phyloP scores from a whole-genome alignment of 345 rosid genomes.

The Triadica sebifera region DNA sequence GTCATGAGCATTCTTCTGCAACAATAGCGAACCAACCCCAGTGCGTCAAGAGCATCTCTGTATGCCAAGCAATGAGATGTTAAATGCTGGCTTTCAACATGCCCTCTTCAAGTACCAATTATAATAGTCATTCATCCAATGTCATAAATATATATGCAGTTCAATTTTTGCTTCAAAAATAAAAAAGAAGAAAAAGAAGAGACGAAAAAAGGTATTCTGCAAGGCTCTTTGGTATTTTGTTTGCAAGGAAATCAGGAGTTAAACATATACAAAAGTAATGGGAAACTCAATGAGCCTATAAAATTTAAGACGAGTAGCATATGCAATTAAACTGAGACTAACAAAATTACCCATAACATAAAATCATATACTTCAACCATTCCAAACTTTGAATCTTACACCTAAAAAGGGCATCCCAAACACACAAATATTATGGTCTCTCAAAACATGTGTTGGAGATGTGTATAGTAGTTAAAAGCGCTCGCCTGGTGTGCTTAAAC shows the following conservation, averaged over 20 bases:
- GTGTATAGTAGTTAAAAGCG: no score
- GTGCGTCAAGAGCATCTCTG: conserved; percentile 93
- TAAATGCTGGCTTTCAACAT: not conserved
- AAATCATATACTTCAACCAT: not conserved
- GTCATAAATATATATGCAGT: not conserved
- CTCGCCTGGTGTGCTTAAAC: no score
- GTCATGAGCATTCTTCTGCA: conserved; percentile 99
- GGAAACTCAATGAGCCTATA: not conserved
- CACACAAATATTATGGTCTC: not conserved
- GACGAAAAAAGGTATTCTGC: not conserved
- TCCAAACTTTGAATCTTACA: not conserved
- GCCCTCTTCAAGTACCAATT: not conserved
- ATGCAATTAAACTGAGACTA: not conserved
- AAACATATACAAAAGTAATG: not conserved
- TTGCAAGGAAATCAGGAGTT: not conserved
- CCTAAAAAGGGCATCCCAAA: not conserved
- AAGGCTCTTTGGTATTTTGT: not conserved
- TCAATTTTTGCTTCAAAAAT: not conserved
- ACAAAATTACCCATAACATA: not conserved
- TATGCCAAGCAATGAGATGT: conserved; percentile 17
- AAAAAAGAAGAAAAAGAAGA: not conserved
- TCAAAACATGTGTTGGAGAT: not conserved
- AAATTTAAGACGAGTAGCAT: not conserved
- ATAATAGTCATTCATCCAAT: not conserved
- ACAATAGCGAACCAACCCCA: conserved; percentile 86